These are phyloP conservation scores for Aspergillus mulundensis DNA, from an alignment of 495 filamentous ascomycete genomes.

Conservation along the genomic window DNA sequence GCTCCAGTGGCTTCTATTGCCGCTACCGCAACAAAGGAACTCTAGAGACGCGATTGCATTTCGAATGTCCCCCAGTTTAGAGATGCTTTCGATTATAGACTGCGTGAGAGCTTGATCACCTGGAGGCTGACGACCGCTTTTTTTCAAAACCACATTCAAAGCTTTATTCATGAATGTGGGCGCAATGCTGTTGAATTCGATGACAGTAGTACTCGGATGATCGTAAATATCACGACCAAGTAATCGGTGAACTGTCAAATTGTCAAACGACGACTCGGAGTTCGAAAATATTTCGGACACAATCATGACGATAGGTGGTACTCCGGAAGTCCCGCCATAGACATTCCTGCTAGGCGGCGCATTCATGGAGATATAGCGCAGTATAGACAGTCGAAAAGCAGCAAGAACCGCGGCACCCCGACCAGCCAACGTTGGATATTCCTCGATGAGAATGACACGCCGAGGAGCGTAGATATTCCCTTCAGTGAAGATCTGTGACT, in stretches of 20 bases:
- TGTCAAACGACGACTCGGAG: constrained; percentile 73
- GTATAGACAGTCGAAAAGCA: constrained; percentile 70
- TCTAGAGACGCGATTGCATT: constrained; percentile 87
- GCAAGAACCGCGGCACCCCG: constrained; percentile 61
- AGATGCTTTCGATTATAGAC: constrained; percentile 65
- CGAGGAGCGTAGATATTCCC: constrained; percentile 15
- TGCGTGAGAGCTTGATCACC: constrained; percentile 65
- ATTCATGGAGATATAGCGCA: constrained; percentile 61
- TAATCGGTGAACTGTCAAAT: constrained; percentile 82
- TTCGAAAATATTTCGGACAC: constrained; percentile 82
- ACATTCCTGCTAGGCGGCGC: constrained; percentile 41
- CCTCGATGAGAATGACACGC: constrained; percentile 80
- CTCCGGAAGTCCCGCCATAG: constrained; percentile 14
- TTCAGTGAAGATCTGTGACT: neutral
- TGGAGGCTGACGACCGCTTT: constrained; percentile 70
- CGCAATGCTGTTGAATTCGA: constrained; percentile 91
- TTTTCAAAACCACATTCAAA: constrained; percentile 70
- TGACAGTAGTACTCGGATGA: constrained; percentile 67
- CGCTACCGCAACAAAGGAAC: constrained; percentile 77
- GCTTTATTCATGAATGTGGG: constrained; percentile 83
- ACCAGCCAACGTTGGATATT: constrained; percentile 82
- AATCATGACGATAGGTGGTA: constrained; percentile 80
- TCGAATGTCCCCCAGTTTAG: constrained; percentile 84
- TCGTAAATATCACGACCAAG: constrained; percentile 79
- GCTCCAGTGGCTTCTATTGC: constrained; percentile 50